Conservation (phyloP, 2,329 filamentous ascomycete species). For the Alternaria sp. region DNA sequence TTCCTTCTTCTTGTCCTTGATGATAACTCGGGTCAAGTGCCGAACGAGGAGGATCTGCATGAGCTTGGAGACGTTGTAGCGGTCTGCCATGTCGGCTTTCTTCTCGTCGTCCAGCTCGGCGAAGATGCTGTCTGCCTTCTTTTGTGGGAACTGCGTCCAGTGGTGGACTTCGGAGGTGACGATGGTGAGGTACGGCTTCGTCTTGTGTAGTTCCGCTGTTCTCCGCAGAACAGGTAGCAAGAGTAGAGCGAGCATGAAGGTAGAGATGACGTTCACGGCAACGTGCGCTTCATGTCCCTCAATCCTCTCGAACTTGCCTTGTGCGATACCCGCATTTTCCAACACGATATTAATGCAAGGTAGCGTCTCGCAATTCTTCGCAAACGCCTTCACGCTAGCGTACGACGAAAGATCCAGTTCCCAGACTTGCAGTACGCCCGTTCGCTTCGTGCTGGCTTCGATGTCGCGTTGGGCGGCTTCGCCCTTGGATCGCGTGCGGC, state of each 20-base stretch:
- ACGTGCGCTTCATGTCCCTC: slow-evolving; percentile 34
- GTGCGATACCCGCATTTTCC: slow-evolving; percentile 44
- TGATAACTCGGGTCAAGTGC: slow-evolving; percentile 16
- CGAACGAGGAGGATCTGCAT: slow-evolving; percentile 29
- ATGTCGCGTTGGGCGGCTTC: slow-evolving; percentile 49
- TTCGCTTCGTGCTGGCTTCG: slow-evolving; percentile 35
- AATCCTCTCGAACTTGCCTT: slow-evolving; percentile 23
- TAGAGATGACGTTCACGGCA: slow-evolving; percentile 45
- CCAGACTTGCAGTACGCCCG: slow-evolving; percentile 52
- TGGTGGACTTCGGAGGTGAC: slow-evolving; percentile 35
- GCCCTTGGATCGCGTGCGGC: slow-evolving; percentile 50
- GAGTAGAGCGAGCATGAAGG: slow-evolving; percentile 37
- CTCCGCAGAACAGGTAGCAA: slow-evolving; percentile 24
- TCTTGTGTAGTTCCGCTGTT: slow-evolving; percentile 4
- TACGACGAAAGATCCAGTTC: slow-evolving; percentile 50
- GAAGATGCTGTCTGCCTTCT: slow-evolving; percentile 24
- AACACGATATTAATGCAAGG: slow-evolving; percentile 38
- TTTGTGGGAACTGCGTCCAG: slow-evolving; percentile 26
- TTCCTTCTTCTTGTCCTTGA: slow-evolving; percentile 7
- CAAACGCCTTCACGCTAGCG: slow-evolving; percentile 44
- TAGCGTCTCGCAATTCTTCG: slow-evolving; percentile 21
- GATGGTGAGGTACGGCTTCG: slow-evolving; percentile 20
- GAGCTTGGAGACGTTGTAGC: slow-evolving; percentile 31
- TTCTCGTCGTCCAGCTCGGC: slow-evolving; percentile 18
- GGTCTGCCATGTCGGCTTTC: slow-evolving; percentile 12